Evolutionary conservation across 805 yeast species (phyloP).

Genomic region (Kockiozyma suomiensis): DNA sequence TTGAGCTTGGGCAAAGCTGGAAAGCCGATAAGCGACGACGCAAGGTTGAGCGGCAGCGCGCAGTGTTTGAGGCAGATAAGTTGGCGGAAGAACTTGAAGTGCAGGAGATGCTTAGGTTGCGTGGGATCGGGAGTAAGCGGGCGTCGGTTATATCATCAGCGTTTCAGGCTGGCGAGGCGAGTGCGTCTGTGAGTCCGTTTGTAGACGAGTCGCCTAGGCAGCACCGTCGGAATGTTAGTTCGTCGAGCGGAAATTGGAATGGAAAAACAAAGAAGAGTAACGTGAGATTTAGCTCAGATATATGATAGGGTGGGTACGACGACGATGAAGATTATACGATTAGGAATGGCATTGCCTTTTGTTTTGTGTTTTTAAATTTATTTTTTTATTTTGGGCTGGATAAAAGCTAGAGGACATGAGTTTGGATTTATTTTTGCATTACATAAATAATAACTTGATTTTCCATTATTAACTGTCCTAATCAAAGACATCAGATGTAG

Average conservation of each 20-base stretch:
- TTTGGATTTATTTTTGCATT: too few relatives aligned
- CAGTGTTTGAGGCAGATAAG: conserved; percentile 3
- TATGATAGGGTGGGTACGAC: not conserved
- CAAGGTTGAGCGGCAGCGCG: conserved; percentile 25
- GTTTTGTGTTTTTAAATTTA: not conserved
- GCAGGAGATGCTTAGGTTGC: conserved; percentile 6
- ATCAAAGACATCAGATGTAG: too few relatives aligned
- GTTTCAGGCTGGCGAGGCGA: not conserved
- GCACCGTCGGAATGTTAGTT: conserved; percentile 4
- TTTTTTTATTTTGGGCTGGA: not conserved
- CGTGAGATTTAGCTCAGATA: conserved; percentile 14
- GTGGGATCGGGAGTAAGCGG: conserved; percentile 8
- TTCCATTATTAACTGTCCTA: too few relatives aligned
- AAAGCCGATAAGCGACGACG: conserved; percentile 45
- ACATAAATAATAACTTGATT: too few relatives aligned
- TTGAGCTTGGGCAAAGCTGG: conserved; percentile 81
- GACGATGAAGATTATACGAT: not conserved
- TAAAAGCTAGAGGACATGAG: not conserved
- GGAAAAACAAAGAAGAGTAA: not conserved
- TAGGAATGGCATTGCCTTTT: not conserved
- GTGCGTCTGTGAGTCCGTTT: not conserved
- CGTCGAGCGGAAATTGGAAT: not conserved
- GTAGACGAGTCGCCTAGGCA: not conserved
- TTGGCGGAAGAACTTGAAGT: conserved; percentile 14
- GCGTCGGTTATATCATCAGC: not conserved